These are phyloP conservation scores for Colletotrichum lentis DNA, from an alignment of 2,329 filamentous ascomycete species.

Conservation along the genomic window DNA sequence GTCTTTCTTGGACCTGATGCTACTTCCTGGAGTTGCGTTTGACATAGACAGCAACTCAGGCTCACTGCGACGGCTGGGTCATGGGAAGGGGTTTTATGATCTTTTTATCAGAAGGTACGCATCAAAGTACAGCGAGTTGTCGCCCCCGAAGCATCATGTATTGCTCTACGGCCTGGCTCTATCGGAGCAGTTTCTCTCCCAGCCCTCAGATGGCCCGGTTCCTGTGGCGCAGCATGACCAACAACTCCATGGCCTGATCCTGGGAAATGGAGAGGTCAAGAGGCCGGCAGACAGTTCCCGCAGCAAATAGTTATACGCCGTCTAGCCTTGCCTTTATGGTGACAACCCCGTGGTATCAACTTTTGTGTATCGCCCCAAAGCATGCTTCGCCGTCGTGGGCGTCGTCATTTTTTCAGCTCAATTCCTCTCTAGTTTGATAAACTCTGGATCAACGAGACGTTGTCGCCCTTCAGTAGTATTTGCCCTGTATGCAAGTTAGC, in stretches of 20 bases:
- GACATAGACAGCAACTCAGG: slow-evolving; percentile 65
- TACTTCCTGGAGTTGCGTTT: slow-evolving; percentile 94
- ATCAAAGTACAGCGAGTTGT: slow-evolving; percentile 47
- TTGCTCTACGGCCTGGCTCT: slow-evolving; percentile 80
- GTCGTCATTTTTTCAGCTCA: slow-evolving; percentile 60
- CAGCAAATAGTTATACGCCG: slow-evolving; percentile 54
- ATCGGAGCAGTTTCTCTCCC: slow-evolving; percentile 79
- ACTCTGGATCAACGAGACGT: slow-evolving; percentile 81
- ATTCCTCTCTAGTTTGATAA: slow-evolving; percentile 65
- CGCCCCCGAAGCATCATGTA: slow-evolving; percentile 48
- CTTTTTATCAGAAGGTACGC: slow-evolving; percentile 82
- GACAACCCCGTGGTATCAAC: slow-evolving; percentile 35
- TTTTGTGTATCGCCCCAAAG: slow-evolving; percentile 25
- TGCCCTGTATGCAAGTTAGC: slow-evolving; percentile 67
- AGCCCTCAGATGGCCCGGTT: slow-evolving; percentile 67
- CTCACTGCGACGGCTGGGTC: slow-evolving; percentile 79
- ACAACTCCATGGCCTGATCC: slow-evolving; percentile 78
- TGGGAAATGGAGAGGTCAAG: slow-evolving; percentile 72
- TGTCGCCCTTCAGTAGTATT: slow-evolving; percentile 88
- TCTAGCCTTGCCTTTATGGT: slow-evolving; percentile 42
- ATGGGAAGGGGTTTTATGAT: slow-evolving; percentile 98
- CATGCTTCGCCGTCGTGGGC: slow-evolving; percentile 4
- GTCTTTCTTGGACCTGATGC: slow-evolving; percentile 75
- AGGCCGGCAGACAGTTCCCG: slow-evolving; percentile 41
- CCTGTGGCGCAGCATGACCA: slow-evolving; percentile 81